A percentile compares a stretch with the other conserved stretches of the same genome.
These are phyloP conservation scores for Microcera coccophila DNA, from an alignment of 2,329 filamentous ascomycete species.

Conservation along the genomic window DNA sequence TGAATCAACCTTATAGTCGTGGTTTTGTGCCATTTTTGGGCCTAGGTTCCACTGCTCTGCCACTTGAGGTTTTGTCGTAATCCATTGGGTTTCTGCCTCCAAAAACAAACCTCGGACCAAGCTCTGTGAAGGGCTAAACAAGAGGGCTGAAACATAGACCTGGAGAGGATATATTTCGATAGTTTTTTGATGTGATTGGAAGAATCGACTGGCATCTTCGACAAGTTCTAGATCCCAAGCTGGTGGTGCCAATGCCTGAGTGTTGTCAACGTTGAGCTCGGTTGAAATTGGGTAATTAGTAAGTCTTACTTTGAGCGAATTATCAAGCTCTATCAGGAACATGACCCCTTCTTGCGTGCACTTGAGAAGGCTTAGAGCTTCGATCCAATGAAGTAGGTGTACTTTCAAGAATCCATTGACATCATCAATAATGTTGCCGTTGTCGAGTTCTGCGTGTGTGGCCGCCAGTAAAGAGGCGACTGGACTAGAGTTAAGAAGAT, in stretches of 20 bases:
- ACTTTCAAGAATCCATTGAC: constrained; percentile 29
- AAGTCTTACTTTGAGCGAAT: constrained; percentile 13
- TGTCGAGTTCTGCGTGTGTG: background rate
- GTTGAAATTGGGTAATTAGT: background rate
- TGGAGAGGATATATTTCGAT: constrained; percentile 31
- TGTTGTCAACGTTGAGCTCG: background rate
- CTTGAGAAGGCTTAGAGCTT: constrained; percentile 4
- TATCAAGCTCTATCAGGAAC: constrained; percentile 19
- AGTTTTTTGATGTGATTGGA: constrained; percentile 17
- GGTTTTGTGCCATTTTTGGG: background rate
- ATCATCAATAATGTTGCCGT: background rate
- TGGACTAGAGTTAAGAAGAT: constrained; percentile 8
- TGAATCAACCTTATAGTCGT: background rate
- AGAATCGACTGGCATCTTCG: constrained; percentile 30
- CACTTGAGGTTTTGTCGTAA: background rate
- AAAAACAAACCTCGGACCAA: constrained; percentile 10
- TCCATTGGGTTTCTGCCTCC: constrained; percentile 1
- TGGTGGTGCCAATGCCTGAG: background rate
- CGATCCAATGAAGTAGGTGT: constrained; percentile 7
- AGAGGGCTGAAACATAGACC: constrained; percentile 30
- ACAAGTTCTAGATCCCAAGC: too few relatives aligned
- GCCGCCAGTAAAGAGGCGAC: background rate
- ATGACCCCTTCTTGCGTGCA: constrained; percentile 20
- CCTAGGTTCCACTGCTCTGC: background rate
- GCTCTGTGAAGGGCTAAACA: constrained; percentile 31